Percentiles rank a stretch among this genome's conserved stretches.
Evolutionary conservation across 139 green algal species (phyloP).

Genomic region (Chlorella sorokiniana): DNA sequence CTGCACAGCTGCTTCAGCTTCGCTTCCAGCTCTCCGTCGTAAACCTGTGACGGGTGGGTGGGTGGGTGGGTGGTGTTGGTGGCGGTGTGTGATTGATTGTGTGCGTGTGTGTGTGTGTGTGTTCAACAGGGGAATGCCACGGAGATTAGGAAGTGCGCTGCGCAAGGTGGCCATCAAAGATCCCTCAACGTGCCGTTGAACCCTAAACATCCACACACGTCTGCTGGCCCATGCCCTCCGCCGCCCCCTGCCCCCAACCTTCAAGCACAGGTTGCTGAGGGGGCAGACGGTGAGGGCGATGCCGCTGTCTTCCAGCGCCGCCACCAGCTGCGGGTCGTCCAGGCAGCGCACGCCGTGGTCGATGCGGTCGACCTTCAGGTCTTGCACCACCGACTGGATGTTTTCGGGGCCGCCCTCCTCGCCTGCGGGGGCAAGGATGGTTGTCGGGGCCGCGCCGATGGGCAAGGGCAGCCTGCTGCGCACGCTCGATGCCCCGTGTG

Average conservation of each 20-base stretch:
- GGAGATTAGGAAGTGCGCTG: too few species aligned
- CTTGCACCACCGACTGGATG: conserved; percentile 55
- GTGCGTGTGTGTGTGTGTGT: neutral
- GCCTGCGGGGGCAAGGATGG: conserved; percentile 32
- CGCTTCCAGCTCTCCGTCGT: conserved; percentile 39
- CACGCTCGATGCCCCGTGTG: too few species aligned
- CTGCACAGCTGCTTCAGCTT: conserved; percentile 38
- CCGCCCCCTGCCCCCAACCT: conserved; percentile 44
- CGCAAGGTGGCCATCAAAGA: too few species aligned
- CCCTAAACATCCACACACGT: too few species aligned
- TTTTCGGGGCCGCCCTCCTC: conserved; percentile 62
- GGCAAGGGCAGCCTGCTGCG: neutral
- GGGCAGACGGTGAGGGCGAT: conserved; percentile 77
- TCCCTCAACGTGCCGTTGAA: too few species aligned
- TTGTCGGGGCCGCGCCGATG: neutral
- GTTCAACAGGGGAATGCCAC: too few species aligned
- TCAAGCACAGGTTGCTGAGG: conserved; percentile 67
- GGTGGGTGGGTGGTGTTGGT: neutral
- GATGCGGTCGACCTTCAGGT: conserved; percentile 55
- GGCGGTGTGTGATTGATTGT: too few species aligned
- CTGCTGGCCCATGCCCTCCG: neutral
- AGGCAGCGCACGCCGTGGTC: conserved; percentile 73
- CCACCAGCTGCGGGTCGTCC: conserved; percentile 64
- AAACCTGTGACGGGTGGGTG: conserved; percentile 49
- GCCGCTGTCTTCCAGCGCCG: conserved; percentile 20